phyloP scores from a whole-genome alignment of 805 yeast species.

The Saccharomycopsis capsularis region DNA sequence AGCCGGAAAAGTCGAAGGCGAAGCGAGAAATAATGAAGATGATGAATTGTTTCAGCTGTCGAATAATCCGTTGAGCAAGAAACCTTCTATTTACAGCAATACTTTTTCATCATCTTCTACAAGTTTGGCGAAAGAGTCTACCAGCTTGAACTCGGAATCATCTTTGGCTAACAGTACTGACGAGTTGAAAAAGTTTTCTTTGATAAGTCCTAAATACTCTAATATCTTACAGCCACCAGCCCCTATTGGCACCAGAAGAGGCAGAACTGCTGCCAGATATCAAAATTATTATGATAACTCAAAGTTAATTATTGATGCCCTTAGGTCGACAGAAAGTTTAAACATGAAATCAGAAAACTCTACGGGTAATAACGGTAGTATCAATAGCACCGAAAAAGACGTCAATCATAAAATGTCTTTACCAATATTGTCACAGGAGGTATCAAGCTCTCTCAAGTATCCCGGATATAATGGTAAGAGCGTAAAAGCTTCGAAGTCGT shows the following conservation, averaged over 20 bases:
- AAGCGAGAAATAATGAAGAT: slow-evolving; percentile 14
- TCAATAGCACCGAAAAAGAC: slow-evolving; percentile 6
- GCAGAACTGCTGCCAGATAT: slow-evolving; percentile 40
- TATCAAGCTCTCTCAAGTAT: not conserved
- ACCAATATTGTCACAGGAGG: slow-evolving; percentile 9
- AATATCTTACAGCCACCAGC: slow-evolving; percentile 19
- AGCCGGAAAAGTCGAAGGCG: no score
- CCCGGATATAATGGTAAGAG: not conserved
- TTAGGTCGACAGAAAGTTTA: slow-evolving; percentile 35
- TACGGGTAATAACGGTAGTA: not conserved
- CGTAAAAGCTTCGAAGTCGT: slow-evolving; percentile 7
- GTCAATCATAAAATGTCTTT: slow-evolving; percentile 13
- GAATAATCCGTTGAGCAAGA: slow-evolving; percentile 16
- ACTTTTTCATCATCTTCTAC: slow-evolving; percentile 12
- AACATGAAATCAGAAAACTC: slow-evolving; percentile 14
- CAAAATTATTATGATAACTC: slow-evolving; percentile 43
- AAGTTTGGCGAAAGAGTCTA: slow-evolving; percentile 13
- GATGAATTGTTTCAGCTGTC: slow-evolving; percentile 22
- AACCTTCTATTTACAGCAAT: slow-evolving; percentile 20
- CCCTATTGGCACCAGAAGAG: slow-evolving; percentile 20
- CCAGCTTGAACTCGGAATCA: slow-evolving; percentile 11
- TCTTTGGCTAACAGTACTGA: slow-evolving; percentile 13
- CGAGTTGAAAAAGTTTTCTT: slow-evolving; percentile 7
- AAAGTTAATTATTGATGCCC: slow-evolving; percentile 36
- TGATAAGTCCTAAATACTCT: slow-evolving; percentile 15